A percentile compares a stretch with the other conserved stretches of the same genome.
Conservation (phyloP, 495 filamentous ascomycete species). For the Sphaerosporella brunnea region DNA sequence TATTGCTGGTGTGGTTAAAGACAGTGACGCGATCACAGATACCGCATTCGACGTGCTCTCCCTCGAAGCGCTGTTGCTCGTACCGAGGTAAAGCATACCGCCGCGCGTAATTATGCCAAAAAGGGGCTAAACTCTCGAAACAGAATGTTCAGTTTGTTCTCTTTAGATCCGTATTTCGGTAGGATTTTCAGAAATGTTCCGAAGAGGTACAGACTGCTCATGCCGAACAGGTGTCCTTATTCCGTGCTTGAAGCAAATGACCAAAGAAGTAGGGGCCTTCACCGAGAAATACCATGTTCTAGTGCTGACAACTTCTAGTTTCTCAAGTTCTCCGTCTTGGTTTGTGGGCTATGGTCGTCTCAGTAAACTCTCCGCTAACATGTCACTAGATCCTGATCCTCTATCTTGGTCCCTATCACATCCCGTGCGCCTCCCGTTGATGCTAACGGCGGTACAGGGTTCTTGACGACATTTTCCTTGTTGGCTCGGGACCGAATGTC, state of each 20-base stretch:
- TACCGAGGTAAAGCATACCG: constrained; percentile 58
- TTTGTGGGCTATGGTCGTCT: not conserved
- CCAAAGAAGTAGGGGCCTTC: constrained; percentile 59
- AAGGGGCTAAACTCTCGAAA: too few relatives aligned
- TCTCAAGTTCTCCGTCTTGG: constrained; percentile 3
- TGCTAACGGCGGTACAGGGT: constrained; percentile 38
- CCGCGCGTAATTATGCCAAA: too few relatives aligned
- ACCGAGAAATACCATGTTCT: too few relatives aligned
- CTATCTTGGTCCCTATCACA: constrained; percentile 41
- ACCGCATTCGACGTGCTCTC: constrained; percentile 74
- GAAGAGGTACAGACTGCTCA: too few relatives aligned
- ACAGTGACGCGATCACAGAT: constrained; percentile 47
- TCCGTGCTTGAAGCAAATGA: constrained; percentile 82
- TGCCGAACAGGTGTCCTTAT: constrained; percentile 36
- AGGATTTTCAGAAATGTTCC: too few relatives aligned
- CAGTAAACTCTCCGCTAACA: not conserved
- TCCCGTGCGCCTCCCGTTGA: constrained; percentile 63
- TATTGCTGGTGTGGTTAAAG: constrained; percentile 49
- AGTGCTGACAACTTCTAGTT: constrained; percentile 11
- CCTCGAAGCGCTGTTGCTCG: constrained; percentile 74
- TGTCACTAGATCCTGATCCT: constrained; percentile 42
- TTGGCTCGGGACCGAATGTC: constrained; percentile 62
- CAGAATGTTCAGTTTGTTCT: constrained; percentile 71
- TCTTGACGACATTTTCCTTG: constrained; percentile 80
- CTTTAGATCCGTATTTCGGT: constrained; percentile 81